Evolutionary conservation across 2,329 filamentous ascomycete species (phyloP), one percentile per base, ranked within the genome.

Genomic region (Mariannaea sp.): DNA sequence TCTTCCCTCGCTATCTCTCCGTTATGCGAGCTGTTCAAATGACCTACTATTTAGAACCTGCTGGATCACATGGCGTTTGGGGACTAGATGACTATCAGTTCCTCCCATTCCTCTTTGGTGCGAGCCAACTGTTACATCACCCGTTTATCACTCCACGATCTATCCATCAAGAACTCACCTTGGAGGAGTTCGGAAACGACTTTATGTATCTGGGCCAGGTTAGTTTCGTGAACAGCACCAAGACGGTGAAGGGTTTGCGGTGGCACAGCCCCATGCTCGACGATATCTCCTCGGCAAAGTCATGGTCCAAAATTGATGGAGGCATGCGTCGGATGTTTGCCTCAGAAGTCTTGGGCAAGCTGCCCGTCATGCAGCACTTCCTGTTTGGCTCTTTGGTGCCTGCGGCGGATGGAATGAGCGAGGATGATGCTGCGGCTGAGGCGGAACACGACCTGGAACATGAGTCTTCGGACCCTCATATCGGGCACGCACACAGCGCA

Each of bases 211-310:
- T 99, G 0, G 89, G 92, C 46, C 94, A 97, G 73, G 90, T 99
- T 20, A 82, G 83, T 45, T 99, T 96, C 73, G 93, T 99, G 53
- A 97, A 97, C 74, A 90, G 86, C 62, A 95, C 96, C 53, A 99
- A 99, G 78, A 96, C 91, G 1, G 92, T 97, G 53, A 91, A 95
- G 67, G 93, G 92, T 1, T 76, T 99, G 56, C 83, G 94, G 38
- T 99, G 94, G 94, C 95, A 99, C 68, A 92, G 88, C 59, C 94
- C 95, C 3, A 97, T 99, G 95, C 83, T 99, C 14, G 94, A 99
- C 69, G 94, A 99, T 70, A 99, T 99, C 60, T 94, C 89, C 3
- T 87, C 90, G 1, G 89, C 93, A 13, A 92, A 90, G 70, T 89
- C 81, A 32, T 99, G 94, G 94, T 77, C 74, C 60, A 99, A 99